These are phyloP conservation scores for Colletotrichum brevisporum DNA, from an alignment of 2,329 filamentous ascomycete species.

Conservation along the genomic window DNA sequence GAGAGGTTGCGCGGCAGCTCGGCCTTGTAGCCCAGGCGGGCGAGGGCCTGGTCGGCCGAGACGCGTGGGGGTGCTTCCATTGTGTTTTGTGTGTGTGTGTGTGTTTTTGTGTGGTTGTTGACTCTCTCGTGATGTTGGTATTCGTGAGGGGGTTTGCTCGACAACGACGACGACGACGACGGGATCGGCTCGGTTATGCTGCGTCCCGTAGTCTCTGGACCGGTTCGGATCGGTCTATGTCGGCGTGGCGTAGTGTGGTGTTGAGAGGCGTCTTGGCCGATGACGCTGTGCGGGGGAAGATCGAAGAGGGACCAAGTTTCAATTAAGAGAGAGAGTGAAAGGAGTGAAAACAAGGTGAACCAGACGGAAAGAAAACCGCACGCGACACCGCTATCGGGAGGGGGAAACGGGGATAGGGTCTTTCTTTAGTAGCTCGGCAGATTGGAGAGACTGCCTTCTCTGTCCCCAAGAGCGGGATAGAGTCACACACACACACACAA, in stretches of 20 bases:
- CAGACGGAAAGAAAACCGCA: slow-evolving; percentile 7
- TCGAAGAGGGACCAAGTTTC: no score
- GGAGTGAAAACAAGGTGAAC: slow-evolving; percentile 1
- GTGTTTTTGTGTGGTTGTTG: neutral
- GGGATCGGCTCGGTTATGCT: neutral
- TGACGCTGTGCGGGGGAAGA: slow-evolving; percentile 1
- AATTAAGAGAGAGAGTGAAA: slow-evolving; percentile 7
- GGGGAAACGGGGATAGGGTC: slow-evolving; percentile 3
- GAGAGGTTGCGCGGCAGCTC: slow-evolving; percentile 66
- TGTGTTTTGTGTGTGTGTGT: neutral
- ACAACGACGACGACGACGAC: no score
- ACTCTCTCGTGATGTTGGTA: neutral
- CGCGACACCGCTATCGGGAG: slow-evolving; percentile 13
- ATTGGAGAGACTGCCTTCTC: neutral
- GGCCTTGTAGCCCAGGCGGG: slow-evolving; percentile 62
- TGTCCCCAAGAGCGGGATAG: neutral
- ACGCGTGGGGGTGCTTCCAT: slow-evolving; percentile 30
- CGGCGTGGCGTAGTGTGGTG: neutral
- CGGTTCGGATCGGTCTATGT: neutral
- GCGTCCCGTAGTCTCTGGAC: neutral
- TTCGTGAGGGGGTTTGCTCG: neutral
- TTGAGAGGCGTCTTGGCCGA: neutral
- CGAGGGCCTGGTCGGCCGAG: slow-evolving; percentile 50
- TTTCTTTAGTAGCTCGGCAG: slow-evolving; percentile 35
- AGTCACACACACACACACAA: slow-evolving; percentile 25